Evolutionary conservation across 1,139 yeast genomes (phyloP), one percentile per base, ranked within the genome.

Genomic region (Meyerozyma smithsonii): DNA sequence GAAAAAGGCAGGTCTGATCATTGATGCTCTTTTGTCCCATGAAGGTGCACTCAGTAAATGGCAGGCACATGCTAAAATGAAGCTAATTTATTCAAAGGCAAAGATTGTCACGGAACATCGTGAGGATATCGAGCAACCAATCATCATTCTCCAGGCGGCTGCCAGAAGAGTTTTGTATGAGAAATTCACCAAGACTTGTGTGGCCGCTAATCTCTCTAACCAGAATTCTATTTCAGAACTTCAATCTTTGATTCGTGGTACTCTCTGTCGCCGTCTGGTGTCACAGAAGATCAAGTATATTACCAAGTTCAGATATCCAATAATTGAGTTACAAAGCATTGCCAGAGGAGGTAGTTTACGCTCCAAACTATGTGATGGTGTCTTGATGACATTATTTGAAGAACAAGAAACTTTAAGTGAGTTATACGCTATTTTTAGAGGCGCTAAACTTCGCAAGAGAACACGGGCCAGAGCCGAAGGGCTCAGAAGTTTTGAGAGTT

Each of bases 341-440:
- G 65, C 70, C 1, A 66, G 85, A 44, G 86, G 82, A 23, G 79
- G 74, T 1, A 50, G 71, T 3, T 48, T 69, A 1, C 64, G 87
- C 48, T 64, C 69, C 3, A 63, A 59, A 25, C 55, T 78, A 38
- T 71, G 76, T 45, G 66, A 73, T 44, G 60, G 55, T 40, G 70
- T 74, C 2, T 58, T 75, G 48, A 61, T 74, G 21, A 61, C 71
- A 1, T 61, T 74, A 42, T 50, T 71, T 41, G 62, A 62, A 37
- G 69, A 68, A 47, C 77, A 73, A 42, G 44, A 56, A 1, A 47
- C 48, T 10, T 59, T 73, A 52, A 66, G 62, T 42, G 47, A 53
- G 17, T 58, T 80, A 14, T 64, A 61, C 37, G 79, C 81, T 3
- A 56, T 60, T 39, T 62, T 68, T 1, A 63, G 76, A 47, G 85